Evolutionary conservation across 208 protist species (phyloP), one percentile per base, ranked within the genome.

Genomic region (Trichomonas gallinae): DNA sequence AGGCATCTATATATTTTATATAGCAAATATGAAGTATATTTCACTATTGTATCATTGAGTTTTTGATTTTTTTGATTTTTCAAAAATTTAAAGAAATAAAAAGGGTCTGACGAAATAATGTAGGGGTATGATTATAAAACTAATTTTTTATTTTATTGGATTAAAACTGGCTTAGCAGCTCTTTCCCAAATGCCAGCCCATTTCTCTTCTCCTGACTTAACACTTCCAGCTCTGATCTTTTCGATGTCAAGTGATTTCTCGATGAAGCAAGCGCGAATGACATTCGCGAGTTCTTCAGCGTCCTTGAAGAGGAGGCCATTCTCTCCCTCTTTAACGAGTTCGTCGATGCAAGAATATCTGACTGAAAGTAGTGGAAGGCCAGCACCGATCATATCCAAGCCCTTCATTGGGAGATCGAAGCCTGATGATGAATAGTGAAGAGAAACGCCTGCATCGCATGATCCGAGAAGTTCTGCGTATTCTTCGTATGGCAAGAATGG

Each of bases 321-420:
- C 8, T 36, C 44, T 15, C 36, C 26, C 17, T 93, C 87, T 15
- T 93, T 23, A 38, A 93, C 87, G 13, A 93, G 34, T 58, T 93
- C 87, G n/a, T 38, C 13, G 26, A 93, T 93, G 87, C 87, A 58
- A 34, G 31, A 31, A 31, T 93, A 96, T 51, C 63, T 38, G 34
- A 82, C 36, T 0, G 93, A 63, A 0, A 96, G 36, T 8, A 96
- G 49, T 6, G 93, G 93, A 31, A 96, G 36, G 36, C 93, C 93
- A 45, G 51, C 51, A 46, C 93, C 93, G 72, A 96, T 82, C 93
- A 96, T 96, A 34, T 96, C 93, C 6, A 96, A 36, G 21, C 46
- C 93, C 40, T 96, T 96, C 93, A 96, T 96, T 31, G 93, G 93
- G 10, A 96, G 34, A 96, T 96, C 93, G 11, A 96, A 15, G 2